Base-by-base conservation (phyloP, 2,329 filamentous ascomycete species). In the Ophiocordyceps camponoti-saundersi region DNA sequence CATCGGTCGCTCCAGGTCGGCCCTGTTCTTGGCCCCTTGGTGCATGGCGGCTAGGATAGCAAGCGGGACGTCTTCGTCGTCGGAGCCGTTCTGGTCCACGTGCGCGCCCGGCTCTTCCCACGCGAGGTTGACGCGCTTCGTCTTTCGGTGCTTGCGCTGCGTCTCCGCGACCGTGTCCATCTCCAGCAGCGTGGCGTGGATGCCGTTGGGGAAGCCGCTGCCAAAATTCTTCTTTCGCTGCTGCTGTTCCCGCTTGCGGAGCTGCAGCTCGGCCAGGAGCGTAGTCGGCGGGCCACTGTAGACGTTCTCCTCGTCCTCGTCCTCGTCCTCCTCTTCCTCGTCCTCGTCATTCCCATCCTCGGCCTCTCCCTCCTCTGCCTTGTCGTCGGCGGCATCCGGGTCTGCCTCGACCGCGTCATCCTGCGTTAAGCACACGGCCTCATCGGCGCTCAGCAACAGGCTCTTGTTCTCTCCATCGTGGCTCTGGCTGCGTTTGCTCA, bases 111-210 rank as follows among this genome's bases (percentile, higher is more conserved):
- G 73, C 45, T 83, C 82, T 62, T 96, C 89, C 92, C 92, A 98
- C 1, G 90, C 92, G 32, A 98, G 71, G 49, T 86, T 86, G 32
- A 95, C 79, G 48, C 81, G 84, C 57, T 84, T 85, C 48, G 75
- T 74, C 55, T 82, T 75, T 36, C 90, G 78, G 26, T 82, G 73
- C 52, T 81, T 79, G 54, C 80, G 81, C 60, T 95, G 85, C 22
- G 88, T 75, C 61, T 95, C 85, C 21, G 86, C 85, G 26, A 95
- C 86, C 0, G 87, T 84, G 57, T 98, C 90, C 53, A 96, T 75
- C 59, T 98, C 80, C 1, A 98, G 71, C 4, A 98, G 71, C 0
- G 92, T 98, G 15, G 85, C 85, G 52, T 92, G 86, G 73, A 94
- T 81, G n/a, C 87, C 89, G 47, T 82, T 80, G 20, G 83, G 81